Evolutionary conservation across 768 basidiomycete genomes (phyloP).

Genomic region (Tylopilus plumbeoviolaceoides): DNA sequence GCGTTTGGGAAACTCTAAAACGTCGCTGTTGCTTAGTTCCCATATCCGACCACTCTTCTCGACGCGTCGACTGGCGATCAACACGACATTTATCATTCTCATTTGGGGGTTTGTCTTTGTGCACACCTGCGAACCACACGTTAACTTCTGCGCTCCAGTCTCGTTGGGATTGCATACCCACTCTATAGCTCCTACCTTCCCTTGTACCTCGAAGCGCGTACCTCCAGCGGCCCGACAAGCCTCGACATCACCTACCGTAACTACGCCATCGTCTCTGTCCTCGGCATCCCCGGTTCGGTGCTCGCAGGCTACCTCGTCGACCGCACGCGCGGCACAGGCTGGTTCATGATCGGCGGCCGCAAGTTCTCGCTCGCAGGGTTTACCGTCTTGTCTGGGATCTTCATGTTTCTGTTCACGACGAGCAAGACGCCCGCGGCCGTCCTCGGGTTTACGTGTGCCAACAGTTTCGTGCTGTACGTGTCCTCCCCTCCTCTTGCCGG

Average conservation of each 20-base stretch:
- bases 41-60: slow-evolving; percentile 50
- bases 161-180: slow-evolving; percentile 53
- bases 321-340: slow-evolving; percentile 32
- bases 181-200: slow-evolving; percentile 51
- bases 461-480: slow-evolving; percentile 40
- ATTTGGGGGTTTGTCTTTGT: slow-evolving; percentile 44
- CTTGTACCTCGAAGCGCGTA: slow-evolving; percentile 39
- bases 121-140: background rate
- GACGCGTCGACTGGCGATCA: slow-evolving; percentile 39
- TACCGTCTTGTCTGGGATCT: slow-evolving; percentile 42
- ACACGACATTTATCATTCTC: slow-evolving; percentile 45
- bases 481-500: background rate
- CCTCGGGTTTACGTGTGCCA: slow-evolving; percentile 45
- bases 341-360: slow-evolving; percentile 40
- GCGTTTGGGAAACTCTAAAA: background rate
- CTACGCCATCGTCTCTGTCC: slow-evolving; percentile 45
- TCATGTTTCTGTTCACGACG: slow-evolving; percentile 51
- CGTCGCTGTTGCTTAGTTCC: slow-evolving; percentile 24
- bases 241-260: slow-evolving; percentile 41
- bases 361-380: slow-evolving; percentile 45
- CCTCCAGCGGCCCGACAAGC: slow-evolving; percentile 21
- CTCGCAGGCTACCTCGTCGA: slow-evolving; percentile 45
- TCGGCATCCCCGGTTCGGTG: slow-evolving; percentile 46
- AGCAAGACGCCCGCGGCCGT: slow-evolving; percentile 37
- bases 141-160: slow-evolving; percentile 20